Percentiles rank a stretch among this genome's conserved stretches.
Evolutionary conservation across 352 stramenopile species (phyloP).

Genomic region (Blastocystis sp.): DNA sequence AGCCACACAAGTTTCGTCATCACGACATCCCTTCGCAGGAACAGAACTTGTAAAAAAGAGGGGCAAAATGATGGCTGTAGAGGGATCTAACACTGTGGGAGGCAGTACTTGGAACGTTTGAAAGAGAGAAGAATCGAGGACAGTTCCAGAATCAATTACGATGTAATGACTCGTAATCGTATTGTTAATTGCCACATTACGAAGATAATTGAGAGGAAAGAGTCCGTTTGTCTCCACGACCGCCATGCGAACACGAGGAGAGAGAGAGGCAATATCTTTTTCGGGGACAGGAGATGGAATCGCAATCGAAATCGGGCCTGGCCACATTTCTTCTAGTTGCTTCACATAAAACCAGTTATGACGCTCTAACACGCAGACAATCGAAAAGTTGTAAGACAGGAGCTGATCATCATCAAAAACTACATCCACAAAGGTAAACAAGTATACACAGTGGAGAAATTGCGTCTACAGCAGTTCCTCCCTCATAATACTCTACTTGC

Average conservation of each 20-base stretch:
- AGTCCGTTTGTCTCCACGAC: not conserved
- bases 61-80: not conserved
- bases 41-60: not conserved
- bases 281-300: not conserved
- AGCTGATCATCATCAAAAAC: not conserved
- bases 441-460: not conserved
- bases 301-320: not conserved
- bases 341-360: not conserved
- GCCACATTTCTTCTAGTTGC: constrained; percentile 1
- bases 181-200: not conserved
- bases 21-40: not conserved
- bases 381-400: not conserved
- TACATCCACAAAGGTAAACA: not conserved
- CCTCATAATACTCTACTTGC: too few relatives aligned
- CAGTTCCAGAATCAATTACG: not conserved
- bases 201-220: not conserved
- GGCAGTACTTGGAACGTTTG: not conserved
- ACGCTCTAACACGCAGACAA: not conserved
- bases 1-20: not conserved
- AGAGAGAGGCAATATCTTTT: not conserved
- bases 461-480: too few relatives aligned
- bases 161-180: constrained; percentile 5
- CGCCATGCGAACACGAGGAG: not conserved
- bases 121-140: not conserved
- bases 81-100: not conserved